phyloP scores from a whole-genome alignment of 225 moss, liverwort and hornwort genomes.

The Rhytidiadelphus loreus region DNA sequence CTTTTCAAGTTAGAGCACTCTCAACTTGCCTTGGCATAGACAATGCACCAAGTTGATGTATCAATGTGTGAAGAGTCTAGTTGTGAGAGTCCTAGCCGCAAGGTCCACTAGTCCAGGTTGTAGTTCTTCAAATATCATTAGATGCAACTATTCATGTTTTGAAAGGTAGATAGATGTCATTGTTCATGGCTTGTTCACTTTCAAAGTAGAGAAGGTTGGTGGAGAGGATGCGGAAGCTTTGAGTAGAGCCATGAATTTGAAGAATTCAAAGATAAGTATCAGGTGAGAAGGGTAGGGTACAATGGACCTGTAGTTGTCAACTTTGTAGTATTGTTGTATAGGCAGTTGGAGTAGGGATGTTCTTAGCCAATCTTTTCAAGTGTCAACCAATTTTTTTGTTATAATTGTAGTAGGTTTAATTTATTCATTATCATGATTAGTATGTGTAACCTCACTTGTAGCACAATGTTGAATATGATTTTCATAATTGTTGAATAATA shows the following conservation, averaged over 20 bases:
- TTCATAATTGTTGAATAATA: not conserved
- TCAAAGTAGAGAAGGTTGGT: not conserved
- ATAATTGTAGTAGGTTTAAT: not conserved
- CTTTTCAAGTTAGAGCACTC: not conserved
- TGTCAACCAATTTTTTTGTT: not conserved
- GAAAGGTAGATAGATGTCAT: not conserved
- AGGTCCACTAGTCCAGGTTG: too few relatives aligned
- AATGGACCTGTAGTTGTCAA: accelerated
- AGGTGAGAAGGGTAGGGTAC: not conserved
- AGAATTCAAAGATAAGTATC: not conserved
- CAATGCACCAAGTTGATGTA: accelerated
- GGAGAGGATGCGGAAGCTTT: not conserved
- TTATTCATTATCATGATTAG: not conserved
- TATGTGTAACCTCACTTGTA: accelerated
- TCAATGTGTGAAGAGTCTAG: not conserved
- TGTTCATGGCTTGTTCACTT: not conserved
- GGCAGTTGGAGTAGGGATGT: too few relatives aligned
- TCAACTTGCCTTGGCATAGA: not conserved
- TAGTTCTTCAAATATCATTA: not conserved
- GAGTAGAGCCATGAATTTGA: not conserved
- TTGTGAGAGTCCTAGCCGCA: too few relatives aligned
- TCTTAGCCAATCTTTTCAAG: not conserved
- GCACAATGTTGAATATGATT: accelerated
- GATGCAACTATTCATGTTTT: not conserved
- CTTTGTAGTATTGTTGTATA: accelerated